phyloP scores from a whole-genome alignment of 2,329 filamentous ascomycete genomes.

The Colletotrichum sansevieriae region DNA sequence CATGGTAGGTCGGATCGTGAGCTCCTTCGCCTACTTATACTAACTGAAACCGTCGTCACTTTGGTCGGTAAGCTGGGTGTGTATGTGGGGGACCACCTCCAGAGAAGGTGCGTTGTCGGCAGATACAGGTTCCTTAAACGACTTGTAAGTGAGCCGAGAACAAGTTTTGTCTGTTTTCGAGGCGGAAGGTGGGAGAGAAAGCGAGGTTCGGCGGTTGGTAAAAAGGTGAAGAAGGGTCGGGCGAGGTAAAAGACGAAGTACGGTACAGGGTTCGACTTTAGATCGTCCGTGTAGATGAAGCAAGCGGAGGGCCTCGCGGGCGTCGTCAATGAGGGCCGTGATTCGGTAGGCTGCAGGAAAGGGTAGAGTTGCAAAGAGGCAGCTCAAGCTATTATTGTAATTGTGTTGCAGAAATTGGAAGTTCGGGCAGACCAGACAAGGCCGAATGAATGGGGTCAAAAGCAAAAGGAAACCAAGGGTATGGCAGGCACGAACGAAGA shows the following conservation, averaged over 20 bases:
- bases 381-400: slow-evolving; percentile 12
- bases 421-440: slow-evolving; percentile 8
- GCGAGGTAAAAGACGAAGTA: slow-evolving; percentile 1
- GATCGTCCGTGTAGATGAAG: slow-evolving; percentile 40
- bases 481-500: slow-evolving; percentile 14
- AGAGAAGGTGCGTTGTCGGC: slow-evolving; percentile 1
- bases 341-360: slow-evolving; percentile 33
- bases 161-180: slow-evolving; percentile 1
- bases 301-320: slow-evolving; percentile 35
- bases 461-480: slow-evolving; percentile 10
- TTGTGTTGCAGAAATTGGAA: slow-evolving; percentile 29
- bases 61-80: not conserved
- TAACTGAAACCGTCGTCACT: not conserved
- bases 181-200: slow-evolving; percentile 5
- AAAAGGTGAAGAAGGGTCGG: not conserved
- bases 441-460: slow-evolving; percentile 20
- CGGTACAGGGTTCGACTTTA: slow-evolving; percentile 8
- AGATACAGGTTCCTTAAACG: not conserved
- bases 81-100: not conserved
- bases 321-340: slow-evolving; percentile 34
- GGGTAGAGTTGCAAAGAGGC: not conserved
- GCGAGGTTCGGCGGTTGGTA: slow-evolving; percentile 8
- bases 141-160: slow-evolving; percentile 10
- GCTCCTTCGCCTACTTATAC: not conserved
- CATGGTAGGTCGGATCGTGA: slow-evolving; percentile 22